phyloP scores from a whole-genome alignment of 306 rosid genomes.

The Luffa aegyptiaca region DNA sequence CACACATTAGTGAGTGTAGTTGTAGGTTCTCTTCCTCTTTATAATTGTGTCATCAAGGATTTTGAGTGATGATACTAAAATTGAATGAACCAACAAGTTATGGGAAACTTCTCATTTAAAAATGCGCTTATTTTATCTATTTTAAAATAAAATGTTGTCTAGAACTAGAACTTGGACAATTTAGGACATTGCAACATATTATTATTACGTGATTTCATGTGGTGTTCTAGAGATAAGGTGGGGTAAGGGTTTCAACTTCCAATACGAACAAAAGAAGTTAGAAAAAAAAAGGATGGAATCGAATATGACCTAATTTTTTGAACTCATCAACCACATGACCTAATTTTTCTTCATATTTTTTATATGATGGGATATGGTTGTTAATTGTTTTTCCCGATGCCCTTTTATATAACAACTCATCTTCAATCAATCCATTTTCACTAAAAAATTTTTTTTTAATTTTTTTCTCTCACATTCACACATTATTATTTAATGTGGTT shows the following conservation, averaged over 20 bases:
- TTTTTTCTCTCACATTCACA: neutral
- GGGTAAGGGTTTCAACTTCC: neutral
- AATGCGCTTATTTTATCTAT: no score
- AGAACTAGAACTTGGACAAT: neutral
- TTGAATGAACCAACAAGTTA: no score
- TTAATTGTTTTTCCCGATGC: neutral
- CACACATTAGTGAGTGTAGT: neutral
- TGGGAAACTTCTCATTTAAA: no score
- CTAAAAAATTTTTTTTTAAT: neutral
- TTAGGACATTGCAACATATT: neutral
- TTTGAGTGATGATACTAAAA: no score
- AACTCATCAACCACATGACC: slow-evolving; percentile 5
- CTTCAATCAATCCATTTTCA: neutral
- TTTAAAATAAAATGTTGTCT: no score
- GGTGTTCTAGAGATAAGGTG: neutral
- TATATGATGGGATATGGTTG: neutral
- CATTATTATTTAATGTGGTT: no score
- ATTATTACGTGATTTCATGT: neutral
- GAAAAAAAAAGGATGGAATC: neutral
- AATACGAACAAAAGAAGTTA: neutral
- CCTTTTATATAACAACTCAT: neutral
- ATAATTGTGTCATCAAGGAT: no score
- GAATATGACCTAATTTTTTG: neutral
- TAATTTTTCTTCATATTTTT: neutral
- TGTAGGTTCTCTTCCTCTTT: neutral